A percentile compares a stretch with the other conserved stretches of the same genome.
Evolutionary conservation across 2,329 filamentous ascomycete genomes (phyloP).

Genomic region (Hypoxylon sp.): DNA sequence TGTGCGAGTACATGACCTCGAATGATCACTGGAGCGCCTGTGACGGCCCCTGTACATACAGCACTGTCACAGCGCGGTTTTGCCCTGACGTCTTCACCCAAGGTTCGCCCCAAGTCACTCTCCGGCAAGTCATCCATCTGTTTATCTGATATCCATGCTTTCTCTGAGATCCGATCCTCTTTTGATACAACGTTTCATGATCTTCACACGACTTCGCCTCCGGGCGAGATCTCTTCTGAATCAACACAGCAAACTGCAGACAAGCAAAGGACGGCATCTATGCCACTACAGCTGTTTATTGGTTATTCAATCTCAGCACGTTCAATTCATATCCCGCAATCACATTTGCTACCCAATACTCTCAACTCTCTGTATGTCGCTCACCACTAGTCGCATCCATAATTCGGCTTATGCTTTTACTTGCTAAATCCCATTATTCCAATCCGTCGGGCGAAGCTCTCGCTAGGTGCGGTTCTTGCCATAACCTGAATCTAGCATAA

Average conservation of each 20-base stretch:
- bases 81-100: conserved; percentile 29
- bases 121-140: conserved; percentile 41
- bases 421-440: conserved; percentile 27
- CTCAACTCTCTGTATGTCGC: neutral
- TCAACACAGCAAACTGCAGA: neutral
- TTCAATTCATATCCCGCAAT: conserved; percentile 11
- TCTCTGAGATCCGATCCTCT: conserved; percentile 37
- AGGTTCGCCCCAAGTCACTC: neutral
- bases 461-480: conserved; percentile 15
- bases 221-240: conserved; percentile 22
- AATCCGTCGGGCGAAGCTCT: conserved; percentile 24
- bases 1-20: conserved; percentile 22
- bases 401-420: no score
- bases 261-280: neutral
- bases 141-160: conserved; percentile 33
- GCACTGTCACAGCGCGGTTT: conserved; percentile 14
- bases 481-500: conserved; percentile 15
- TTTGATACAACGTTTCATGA: conserved; percentile 46
- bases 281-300: conserved; percentile 19
- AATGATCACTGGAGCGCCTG: conserved; percentile 39
- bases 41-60: conserved; percentile 17
- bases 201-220: conserved; percentile 41
- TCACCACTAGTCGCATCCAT: conserved; percentile 15
- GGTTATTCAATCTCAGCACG: conserved; percentile 11
- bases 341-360: conserved; percentile 9